phyloP scores from a whole-genome alignment of 352 stramenopile species.

The Phytophthora pisi region DNA sequence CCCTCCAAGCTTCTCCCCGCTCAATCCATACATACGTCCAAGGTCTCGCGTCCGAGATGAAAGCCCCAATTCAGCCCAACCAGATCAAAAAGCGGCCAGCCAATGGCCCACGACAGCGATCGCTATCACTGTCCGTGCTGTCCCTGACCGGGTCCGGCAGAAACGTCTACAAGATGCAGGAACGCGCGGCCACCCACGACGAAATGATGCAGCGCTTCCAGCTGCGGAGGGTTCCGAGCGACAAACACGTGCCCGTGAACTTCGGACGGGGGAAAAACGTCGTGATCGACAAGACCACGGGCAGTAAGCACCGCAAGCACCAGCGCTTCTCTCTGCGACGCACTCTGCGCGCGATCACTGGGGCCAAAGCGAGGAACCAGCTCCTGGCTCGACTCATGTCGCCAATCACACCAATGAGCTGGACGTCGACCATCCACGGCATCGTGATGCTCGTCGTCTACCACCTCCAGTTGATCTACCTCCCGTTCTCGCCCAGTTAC shows the following conservation, averaged over 20 bases:
- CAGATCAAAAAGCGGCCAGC: neutral
- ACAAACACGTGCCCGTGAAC: neutral
- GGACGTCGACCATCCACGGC: neutral
- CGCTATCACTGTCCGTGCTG: neutral
- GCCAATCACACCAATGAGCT: neutral
- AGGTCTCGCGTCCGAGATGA: neutral
- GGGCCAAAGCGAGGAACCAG: neutral
- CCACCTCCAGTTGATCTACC: neutral
- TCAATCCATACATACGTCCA: too few relatives aligned
- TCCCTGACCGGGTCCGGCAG: neutral
- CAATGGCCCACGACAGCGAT: neutral
- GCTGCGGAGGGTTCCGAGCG: neutral
- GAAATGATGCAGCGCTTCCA: neutral
- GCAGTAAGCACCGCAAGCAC: neutral
- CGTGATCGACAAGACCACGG: neutral
- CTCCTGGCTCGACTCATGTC: neutral
- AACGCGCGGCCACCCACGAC: neutral
- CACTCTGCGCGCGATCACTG: neutral
- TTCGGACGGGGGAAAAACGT: neutral
- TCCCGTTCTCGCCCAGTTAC: neutral
- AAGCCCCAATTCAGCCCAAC: neutral
- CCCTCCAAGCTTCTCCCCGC: too few relatives aligned
- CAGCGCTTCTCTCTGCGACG: neutral
- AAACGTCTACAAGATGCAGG: neutral
- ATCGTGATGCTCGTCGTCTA: neutral